Percentiles rank a stretch among this genome's conserved stretches.
phyloP scores from a whole-genome alignment of 768 basidiomycete species.

The Serpula lacrymans region DNA sequence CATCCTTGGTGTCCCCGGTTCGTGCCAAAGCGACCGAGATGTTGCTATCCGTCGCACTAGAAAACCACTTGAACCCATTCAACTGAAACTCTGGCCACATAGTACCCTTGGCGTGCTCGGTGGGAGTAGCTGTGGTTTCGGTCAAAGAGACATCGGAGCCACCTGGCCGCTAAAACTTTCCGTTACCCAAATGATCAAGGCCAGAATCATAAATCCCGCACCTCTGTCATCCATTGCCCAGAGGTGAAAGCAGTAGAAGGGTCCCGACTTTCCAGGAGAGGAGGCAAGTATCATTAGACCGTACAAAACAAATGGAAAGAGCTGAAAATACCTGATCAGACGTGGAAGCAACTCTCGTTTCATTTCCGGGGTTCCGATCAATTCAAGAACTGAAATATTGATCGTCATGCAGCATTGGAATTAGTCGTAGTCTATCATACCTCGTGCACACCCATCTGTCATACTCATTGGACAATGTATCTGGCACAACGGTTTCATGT shows the following conservation, averaged over 20 bases:
- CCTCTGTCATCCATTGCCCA: constrained; percentile 88
- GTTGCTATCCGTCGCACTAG: constrained; percentile 76
- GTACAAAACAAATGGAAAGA: background rate
- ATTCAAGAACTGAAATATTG: constrained; percentile 50
- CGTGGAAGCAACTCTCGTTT: constrained; percentile 55
- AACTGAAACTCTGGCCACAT: constrained; percentile 55
- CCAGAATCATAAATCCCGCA: constrained; percentile 10
- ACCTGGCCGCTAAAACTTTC: constrained; percentile 52
- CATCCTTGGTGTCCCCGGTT: constrained; percentile 51
- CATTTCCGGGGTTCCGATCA: constrained; percentile 57
- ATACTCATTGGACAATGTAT: constrained; percentile 74
- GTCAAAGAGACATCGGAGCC: constrained; percentile 75
- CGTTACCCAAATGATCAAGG: background rate
- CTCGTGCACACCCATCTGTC: constrained; percentile 74
- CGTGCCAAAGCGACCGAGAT: constrained; percentile 71
- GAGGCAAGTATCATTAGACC: too few species aligned
- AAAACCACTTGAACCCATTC: constrained; percentile 82
- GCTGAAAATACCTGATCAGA: constrained; percentile 49
- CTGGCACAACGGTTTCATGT: constrained; percentile 24
- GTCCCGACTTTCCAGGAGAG: constrained; percentile 48
- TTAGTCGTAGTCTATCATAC: constrained; percentile 21
- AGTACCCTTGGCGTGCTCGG: constrained; percentile 24
- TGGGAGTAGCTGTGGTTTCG: constrained; percentile 55
- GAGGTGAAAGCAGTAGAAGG: constrained; percentile 61
- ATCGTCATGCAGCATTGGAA: background rate